phyloP scores from a whole-genome alignment of 1,139 yeast species.

The Diutina pseudorugosa region DNA sequence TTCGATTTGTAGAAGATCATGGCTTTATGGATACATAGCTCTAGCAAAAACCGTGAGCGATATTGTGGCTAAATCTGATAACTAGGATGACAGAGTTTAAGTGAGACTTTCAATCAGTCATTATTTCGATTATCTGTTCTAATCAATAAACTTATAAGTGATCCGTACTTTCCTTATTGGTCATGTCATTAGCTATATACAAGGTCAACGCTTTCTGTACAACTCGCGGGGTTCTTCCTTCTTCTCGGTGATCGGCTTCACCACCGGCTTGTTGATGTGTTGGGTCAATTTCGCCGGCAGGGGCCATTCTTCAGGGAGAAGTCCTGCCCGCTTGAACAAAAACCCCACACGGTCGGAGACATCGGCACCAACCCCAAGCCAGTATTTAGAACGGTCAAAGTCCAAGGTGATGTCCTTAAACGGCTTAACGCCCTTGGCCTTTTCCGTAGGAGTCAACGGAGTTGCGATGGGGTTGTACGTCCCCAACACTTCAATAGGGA shows the following conservation, averaged over 20 bases:
- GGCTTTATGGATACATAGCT: no score
- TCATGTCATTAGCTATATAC: neutral
- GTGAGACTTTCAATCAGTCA: no score
- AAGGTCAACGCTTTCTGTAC: neutral
- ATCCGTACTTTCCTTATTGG: no score
- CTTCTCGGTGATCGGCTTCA: neutral
- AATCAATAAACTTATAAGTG: no score
- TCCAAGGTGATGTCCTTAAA: conserved; percentile 74
- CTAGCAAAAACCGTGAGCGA: no score
- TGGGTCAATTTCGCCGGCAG: conserved; percentile 8
- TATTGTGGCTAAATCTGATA: no score
- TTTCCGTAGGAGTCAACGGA: conserved; percentile 51
- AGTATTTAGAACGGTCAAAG: conserved; percentile 84
- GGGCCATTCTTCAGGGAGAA: conserved; percentile 69
- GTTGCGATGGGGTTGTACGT: conserved; percentile 81
- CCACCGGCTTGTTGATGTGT: conserved; percentile 1
- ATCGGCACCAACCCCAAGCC: conserved; percentile 99
- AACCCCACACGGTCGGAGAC: conserved; percentile 76
- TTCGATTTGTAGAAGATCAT: no score
- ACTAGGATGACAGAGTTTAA: no score
- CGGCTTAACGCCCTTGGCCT: conserved; percentile 41
- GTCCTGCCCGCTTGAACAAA: conserved; percentile 68
- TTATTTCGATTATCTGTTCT: no score
- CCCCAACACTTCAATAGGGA: conserved; percentile 92
- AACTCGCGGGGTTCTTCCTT: conserved; percentile 1